Conservation (phyloP, 768 basidiomycete genomes). For the Mycena leptocephala region DNA sequence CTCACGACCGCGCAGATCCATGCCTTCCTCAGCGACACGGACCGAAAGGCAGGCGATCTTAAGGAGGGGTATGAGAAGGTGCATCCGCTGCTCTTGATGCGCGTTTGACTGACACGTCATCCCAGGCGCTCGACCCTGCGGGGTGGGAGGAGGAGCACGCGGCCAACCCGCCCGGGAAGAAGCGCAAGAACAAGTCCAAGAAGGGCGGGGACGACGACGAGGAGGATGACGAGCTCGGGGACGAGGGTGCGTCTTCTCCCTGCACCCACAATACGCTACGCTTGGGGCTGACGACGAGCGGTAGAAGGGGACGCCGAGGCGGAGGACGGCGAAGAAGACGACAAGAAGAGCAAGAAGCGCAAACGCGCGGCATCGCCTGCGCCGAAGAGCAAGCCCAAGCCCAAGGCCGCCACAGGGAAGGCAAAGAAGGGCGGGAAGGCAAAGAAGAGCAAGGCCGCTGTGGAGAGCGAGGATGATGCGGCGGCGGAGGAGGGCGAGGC, state of each 20-base stretch:
- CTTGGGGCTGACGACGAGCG: not conserved
- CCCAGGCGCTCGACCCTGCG: slow-evolving; percentile 67
- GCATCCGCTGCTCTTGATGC: too few species aligned
- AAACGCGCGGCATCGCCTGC: slow-evolving; percentile 64
- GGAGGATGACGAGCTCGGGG: slow-evolving; percentile 20
- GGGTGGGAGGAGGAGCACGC: slow-evolving; percentile 64
- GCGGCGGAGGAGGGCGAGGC: slow-evolving; percentile 77
- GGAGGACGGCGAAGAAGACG: slow-evolving; percentile 71
- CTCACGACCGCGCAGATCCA: slow-evolving; percentile 88
- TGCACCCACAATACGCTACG: slow-evolving; percentile 45
- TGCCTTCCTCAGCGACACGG: slow-evolving; percentile 83
- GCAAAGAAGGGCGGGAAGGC: slow-evolving; percentile 71
- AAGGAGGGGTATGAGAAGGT: slow-evolving; percentile 71
- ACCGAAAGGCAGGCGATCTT: slow-evolving; percentile 84
- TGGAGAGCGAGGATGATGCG: slow-evolving; percentile 68
- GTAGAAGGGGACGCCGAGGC: slow-evolving; percentile 61
- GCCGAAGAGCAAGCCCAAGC: slow-evolving; percentile 58
- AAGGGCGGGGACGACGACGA: slow-evolving; percentile 11
- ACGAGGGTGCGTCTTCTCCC: slow-evolving; percentile 27
- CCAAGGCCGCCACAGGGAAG: slow-evolving; percentile 48
- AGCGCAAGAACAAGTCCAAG: slow-evolving; percentile 38
- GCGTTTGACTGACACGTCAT: slow-evolving; percentile 34
- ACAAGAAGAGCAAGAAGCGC: slow-evolving; percentile 63
- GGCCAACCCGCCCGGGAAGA: slow-evolving; percentile 34
- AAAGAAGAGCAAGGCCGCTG: slow-evolving; percentile 59